Conservation (phyloP, 371 early-diverging fungal genomes). For the Rhizopus stolonifer region DNA sequence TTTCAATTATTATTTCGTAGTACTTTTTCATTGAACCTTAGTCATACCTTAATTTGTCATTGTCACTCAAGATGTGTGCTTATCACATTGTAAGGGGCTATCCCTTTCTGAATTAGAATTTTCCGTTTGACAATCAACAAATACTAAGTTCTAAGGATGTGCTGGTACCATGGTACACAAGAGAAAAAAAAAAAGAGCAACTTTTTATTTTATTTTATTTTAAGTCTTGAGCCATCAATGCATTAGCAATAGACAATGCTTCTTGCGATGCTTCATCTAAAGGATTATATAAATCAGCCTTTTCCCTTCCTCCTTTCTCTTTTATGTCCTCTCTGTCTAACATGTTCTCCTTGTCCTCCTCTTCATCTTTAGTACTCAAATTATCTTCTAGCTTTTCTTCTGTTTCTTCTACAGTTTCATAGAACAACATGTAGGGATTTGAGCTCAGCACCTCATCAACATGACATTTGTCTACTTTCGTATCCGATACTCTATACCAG, state of each 20-base stretch:
- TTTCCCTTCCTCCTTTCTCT: not conserved
- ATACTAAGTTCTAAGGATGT: no score
- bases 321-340: no score
- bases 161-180: no score
- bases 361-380: no score
- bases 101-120: no score
- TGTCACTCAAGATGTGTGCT: no score
- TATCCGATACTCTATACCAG: conserved; percentile 85
- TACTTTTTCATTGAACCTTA: no score
- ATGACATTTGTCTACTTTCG: conserved; percentile 71
- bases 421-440: conserved; percentile 90
- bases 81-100: no score
- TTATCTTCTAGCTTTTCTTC: not conserved
- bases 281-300: conserved; percentile 2
- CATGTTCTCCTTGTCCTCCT: no score
- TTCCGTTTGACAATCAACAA: no score
- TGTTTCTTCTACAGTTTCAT: conserved; percentile 54
- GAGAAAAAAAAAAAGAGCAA: no score
- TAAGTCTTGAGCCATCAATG: conserved; percentile 10
- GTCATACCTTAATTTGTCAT: no score
- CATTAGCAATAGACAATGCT: conserved; percentile 35
- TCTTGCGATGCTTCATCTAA: conserved; percentile 21
- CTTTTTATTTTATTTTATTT: not conserved
- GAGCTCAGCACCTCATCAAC: conserved; percentile 64
- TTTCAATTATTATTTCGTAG: conserved; percentile 1